A percentile compares a stretch with the other conserved stretches of the same genome.
phyloP scores from a whole-genome alignment of 192 early-diverging fungal genomes.

The Gaertneriomyces sp. region DNA sequence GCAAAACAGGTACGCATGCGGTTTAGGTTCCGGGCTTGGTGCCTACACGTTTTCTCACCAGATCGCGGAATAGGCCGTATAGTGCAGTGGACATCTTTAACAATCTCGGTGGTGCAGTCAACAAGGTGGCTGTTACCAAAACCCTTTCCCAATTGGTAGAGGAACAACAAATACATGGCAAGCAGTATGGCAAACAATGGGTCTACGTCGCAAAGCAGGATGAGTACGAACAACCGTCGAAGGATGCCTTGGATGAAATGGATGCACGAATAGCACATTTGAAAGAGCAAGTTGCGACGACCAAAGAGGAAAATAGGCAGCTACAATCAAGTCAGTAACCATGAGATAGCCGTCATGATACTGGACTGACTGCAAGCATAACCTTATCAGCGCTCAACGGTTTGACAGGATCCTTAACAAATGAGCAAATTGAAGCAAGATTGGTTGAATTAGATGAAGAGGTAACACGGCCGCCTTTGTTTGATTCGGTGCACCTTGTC shows the following conservation, averaged over 20 bases:
- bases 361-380: background rate
- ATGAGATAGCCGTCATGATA: background rate
- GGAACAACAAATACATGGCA: conserved; percentile 10
- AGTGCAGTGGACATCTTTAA: conserved; percentile 42
- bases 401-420: conserved; percentile 25
- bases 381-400: conserved; percentile 14
- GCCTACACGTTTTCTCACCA: background rate
- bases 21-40: background rate
- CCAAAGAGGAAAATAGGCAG: conserved; percentile 18
- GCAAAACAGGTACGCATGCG: too few relatives aligned
- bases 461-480: conserved; percentile 11
- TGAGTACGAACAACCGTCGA: conserved; percentile 26
- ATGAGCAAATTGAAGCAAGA: conserved; percentile 6
- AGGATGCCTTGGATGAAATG: conserved; percentile 28
- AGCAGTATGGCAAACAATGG: conserved; percentile 33
- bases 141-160: conserved; percentile 33
- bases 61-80: conserved; percentile 30
- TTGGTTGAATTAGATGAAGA: conserved; percentile 21
- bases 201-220: conserved; percentile 33
- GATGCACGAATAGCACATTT: conserved; percentile 20
- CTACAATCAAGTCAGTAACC: conserved; percentile 22
- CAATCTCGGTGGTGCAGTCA: conserved; percentile 37
- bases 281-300: conserved; percentile 20
- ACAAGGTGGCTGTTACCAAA: conserved; percentile 35
- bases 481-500: background rate